Base-by-base conservation (phyloP, 2,329 filamentous ascomycete genomes). In the Aureobasidium sp. region DNA sequence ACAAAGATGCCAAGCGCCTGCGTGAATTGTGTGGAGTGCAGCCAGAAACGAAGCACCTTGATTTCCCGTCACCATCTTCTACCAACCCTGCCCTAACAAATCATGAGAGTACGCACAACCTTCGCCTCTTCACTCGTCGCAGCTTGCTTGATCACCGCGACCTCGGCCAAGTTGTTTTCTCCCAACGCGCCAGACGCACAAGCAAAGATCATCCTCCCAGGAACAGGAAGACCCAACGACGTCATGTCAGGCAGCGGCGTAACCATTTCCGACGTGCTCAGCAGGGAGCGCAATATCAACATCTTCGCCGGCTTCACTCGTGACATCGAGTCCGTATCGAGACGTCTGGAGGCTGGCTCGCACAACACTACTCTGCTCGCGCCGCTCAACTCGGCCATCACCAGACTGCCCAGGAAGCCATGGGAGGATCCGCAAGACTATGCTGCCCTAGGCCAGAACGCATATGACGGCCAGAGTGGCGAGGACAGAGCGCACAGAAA, bases 291-390 rank as follows among this genome's bases (percentile, higher is more conserved):
- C 67, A 83, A 81, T 64, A 89, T 96, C 71, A 91, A 90, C 66
- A 86, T 92, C 67, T 97, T 97, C 75, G 88, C 90, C 33, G 85
- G 86, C 45, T 85, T 96, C 69, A 87, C 88, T 5, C 85, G 91
- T 63, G 87, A 93, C 70, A 85, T 92, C 68, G 82, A 86, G 50
- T 76, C 81, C n/a, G 81, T 92, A 22, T 82, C 85, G 11, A 76
- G 78, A 24, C 88, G 89, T 0, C 82, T 97, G 15, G 83, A 88
- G 67, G 47, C 47, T 15, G 82, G 90, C 71, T 71, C 77, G 0
- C 75, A 81, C 62, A 92, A 93, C 72, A 89, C 89, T 17, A 97
- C 91, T 2, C 85, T 97, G 27, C 84, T 97, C 2, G 93, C 92
- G 5, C 94, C 94, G 0, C 78, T 89, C 60, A 97, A 99, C 78